Base-by-base conservation (phyloP, 2,329 filamentous ascomycete genomes). In the Claviceps maximensis region DNA sequence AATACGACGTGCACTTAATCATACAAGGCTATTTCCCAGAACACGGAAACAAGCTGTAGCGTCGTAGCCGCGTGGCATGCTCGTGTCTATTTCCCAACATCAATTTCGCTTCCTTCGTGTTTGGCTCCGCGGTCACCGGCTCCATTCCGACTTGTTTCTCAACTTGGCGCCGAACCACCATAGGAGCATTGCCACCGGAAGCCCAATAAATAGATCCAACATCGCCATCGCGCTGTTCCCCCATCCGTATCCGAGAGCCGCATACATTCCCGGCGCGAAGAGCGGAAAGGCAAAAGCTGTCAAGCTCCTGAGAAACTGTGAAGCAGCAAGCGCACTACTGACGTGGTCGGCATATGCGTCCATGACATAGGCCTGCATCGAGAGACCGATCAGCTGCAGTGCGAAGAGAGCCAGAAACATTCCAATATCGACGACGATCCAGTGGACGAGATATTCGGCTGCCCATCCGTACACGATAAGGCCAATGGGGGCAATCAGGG, bases 281-380 rank as follows among this genome's bases (percentile, higher is more conserved):
- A 77, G 60, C 0, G 74, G 74, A 50, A 77, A 76, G 4, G 66
- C 57, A 57, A 75, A 75, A 1, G 71, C 74, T 9, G 66, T 62
- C 49, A 77, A 57, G 19, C 68, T 73, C 27, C 50, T 9, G 61
- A 74, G 57, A 49, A 78, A 72, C 53, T 73, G 73, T 27, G 63
- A 57, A 0, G 75, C 75, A 1, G 73, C 74, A 19, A 72, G 65
- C 0, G 75, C 75, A 33, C 70, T 73, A 1, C 70, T 71, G 0
- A 72, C 71, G 57, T 77, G 71, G 3, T 73, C 69, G 0, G 68
- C 65, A 54, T 77, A 79, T 1, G 65, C 60, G 42, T 75, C 72
- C 9, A 75, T 69, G 10, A 73, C 60, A 23, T 52, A 47, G 74
- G 68, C 69, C 15, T 61, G 59, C 12, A 66, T 21, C 0, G 65